phyloP scores from a whole-genome alignment of 371 early-diverging fungal genomes.

The Funneliformis caledonium region DNA sequence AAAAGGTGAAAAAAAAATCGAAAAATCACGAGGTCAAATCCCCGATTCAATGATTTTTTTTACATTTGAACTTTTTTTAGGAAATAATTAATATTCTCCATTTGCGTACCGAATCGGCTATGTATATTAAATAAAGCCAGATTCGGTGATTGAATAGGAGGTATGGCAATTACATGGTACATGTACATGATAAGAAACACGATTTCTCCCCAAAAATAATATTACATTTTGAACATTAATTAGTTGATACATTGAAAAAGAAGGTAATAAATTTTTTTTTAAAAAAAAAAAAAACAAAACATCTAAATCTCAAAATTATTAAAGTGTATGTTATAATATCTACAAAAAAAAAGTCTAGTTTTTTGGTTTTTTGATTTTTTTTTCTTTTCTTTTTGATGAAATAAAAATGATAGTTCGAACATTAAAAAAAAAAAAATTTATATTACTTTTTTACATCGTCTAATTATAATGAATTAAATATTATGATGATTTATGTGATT shows the following conservation, averaged over 20 bases:
- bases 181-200: too few relatives aligned
- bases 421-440: not conserved
- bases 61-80: too few relatives aligned
- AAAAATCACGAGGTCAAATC: constrained; percentile 4
- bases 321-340: too few relatives aligned
- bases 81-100: constrained; percentile 26
- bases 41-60: not conserved
- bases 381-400: too few relatives aligned
- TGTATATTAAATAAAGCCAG: not conserved
- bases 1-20: too few relatives aligned
- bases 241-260: too few relatives aligned
- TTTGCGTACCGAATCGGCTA: constrained; percentile 39
- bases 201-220: not conserved
- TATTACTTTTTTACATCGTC: not conserved
- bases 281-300: not conserved
- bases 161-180: not conserved
- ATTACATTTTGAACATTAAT: too few relatives aligned
- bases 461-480: too few relatives aligned
- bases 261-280: not conserved
- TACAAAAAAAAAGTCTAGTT: too few relatives aligned
- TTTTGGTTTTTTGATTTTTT: too few relatives aligned
- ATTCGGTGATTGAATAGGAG: constrained; percentile 38
- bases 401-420: not conserved
- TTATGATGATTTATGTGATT: not conserved
- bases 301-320: not conserved